Conservation (phyloP, 352 stramenopile genomes). For the Peronospora farinosa region DNA sequence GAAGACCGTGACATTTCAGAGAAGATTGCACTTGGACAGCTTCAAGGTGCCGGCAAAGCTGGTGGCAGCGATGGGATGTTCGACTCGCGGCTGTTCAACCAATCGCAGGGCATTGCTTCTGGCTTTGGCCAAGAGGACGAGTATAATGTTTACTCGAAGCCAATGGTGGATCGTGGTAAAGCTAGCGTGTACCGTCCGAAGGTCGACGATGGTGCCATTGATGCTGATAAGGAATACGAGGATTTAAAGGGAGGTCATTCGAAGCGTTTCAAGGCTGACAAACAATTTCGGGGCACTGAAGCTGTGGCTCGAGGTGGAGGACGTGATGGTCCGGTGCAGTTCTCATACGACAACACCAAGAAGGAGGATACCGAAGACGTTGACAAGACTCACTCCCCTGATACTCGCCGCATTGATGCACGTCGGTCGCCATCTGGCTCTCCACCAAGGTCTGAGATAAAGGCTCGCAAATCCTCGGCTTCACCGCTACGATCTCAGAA, state of each 20-base stretch:
- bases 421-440: slow-evolving; percentile 14
- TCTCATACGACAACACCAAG: slow-evolving; percentile 61
- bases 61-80: slow-evolving; percentile 87
- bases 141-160: slow-evolving; percentile 98
- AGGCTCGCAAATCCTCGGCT: slow-evolving; percentile 10
- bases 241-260: slow-evolving; percentile 80
- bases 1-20: slow-evolving; percentile 96
- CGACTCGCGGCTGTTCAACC: slow-evolving; percentile 97
- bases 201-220: slow-evolving; percentile 76
- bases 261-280: slow-evolving; percentile 87
- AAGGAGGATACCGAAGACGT: slow-evolving; percentile 34
- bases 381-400: slow-evolving; percentile 10
- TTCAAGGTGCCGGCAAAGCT: slow-evolving; percentile 83
- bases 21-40: slow-evolving; percentile 97
- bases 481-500: slow-evolving; percentile 8
- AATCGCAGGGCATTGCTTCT: slow-evolving; percentile 92
- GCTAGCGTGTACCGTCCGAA: slow-evolving; percentile 88
- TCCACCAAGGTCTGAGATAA: slow-evolving; percentile 1
- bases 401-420: slow-evolving; percentile 3
- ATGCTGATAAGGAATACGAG: slow-evolving; percentile 87
- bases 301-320: slow-evolving; percentile 33
- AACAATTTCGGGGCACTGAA: slow-evolving; percentile 83
- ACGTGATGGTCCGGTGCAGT: slow-evolving; percentile 82
- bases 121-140: slow-evolving; percentile 97
- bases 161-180: slow-evolving; percentile 90